Evolutionary conservation across 352 stramenopile genomes (phyloP), one percentile per base, ranked within the genome.

Genomic region (Phytophthora hibernalis): DNA sequence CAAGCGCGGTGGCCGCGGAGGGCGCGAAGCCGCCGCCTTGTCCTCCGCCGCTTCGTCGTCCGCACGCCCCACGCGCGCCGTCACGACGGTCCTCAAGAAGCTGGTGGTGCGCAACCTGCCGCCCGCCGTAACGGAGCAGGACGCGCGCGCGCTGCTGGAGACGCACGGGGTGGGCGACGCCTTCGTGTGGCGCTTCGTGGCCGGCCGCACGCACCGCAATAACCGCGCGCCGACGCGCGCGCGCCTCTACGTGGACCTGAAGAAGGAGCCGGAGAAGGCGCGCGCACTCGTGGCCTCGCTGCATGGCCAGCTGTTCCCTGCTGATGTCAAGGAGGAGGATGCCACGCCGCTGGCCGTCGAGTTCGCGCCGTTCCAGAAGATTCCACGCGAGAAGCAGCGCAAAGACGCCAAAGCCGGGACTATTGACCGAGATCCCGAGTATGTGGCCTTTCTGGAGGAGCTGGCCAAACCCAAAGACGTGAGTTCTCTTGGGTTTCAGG

Each of bases 321-420:
- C 72, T 12, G 59, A 73, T 6, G 51, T 49, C 9, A 84, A 81
- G 73, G 80, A 81, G 73, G 80, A 15, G 59, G 67, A 47, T 6
- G 45, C 24, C 3, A 49, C 56, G 35, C 43, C 51, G 16, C 54
- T 96, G 56, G 77, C 90, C 11, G 85, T 91, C 22, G 85, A 87
- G 18, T 85, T 94, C 40, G 84, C 87, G 20, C 87, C 83, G 43
- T 93, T 89, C 61, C 85, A 94, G 68, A 93, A 92, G 63, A 74
- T 96, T 22, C 80, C 85, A 26, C 80, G 85, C 13, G 85, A 96
- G 51, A 96, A 94, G 50, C 76, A 83, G 61, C 83, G 85, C 64
- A 91, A 90, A 43, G 87, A 96, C 59, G 72, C 81, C 22, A 96
- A 96, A 61, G 63, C 80, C 18, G 83, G 80, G 26, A 92, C 83